Evolutionary conservation across 1,284 basidiomycete species (phyloP), one percentile per base, ranked within the genome.

Genomic region (Ceratobasidium sp.): DNA sequence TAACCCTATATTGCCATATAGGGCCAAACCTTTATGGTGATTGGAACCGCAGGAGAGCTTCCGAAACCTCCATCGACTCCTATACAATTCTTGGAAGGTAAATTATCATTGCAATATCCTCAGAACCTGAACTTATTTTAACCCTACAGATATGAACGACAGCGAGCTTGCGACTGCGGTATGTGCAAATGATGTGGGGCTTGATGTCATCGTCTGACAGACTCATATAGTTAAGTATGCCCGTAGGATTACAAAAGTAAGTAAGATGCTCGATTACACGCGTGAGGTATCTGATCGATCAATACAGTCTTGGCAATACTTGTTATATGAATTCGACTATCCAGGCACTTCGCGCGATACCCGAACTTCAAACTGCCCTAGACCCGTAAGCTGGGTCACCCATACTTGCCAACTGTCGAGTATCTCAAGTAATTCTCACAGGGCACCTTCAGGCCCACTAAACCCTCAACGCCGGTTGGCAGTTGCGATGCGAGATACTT

Each of bases 261-360:
- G 85, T 17, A 17, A 83, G 6, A 78, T 5, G 76, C 81, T 26
- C 26, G 83, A 82, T 9, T 80, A 84, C 6, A 77, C 83, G 82
- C 70, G 79, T 84, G 28, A 82, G 5, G n/a, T n/a, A 84, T 70
- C 84, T 85, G 77, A 82, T 84, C 48, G 20, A 62, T 85, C 83
- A 17, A 54, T 66, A 26, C 78, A 91, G 90, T 82, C 86, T 95
- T 61, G 96, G 96, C 54, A 97, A 97, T 83, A 97, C 95, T 0
- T 97, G 96, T 83, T 99, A 99, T 85, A 95, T 99, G 91, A 99
- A 98, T 83, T 92, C 97, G 6, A 96, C 95, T 0, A 87, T 99
- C 1, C 97, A 99, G 86, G 93, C 95, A 17, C 88, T 99, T 80
- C 92, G 96, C 23, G 91, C 93, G 2, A 94, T 99, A 75, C 96